Conservation (phyloP, 2,329 filamentous ascomycete species). For the Triangularia verruculosa region DNA sequence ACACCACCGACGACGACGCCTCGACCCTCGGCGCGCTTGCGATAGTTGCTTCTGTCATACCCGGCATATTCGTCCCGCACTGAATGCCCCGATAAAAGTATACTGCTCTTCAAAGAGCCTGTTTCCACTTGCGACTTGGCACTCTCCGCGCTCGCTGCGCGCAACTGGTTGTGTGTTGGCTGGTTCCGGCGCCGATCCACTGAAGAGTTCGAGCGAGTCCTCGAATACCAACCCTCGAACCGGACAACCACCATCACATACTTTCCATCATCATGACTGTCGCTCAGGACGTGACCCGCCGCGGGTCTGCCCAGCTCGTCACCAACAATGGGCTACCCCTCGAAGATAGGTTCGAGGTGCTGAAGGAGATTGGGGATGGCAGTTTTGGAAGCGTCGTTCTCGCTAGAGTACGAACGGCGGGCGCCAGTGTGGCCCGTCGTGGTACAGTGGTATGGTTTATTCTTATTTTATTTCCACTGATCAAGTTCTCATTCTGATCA, state of each 20-base stretch:
- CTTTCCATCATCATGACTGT: conserved; percentile 64
- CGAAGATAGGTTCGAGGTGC: conserved; percentile 91
- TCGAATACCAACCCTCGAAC: background rate
- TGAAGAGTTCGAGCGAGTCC: background rate
- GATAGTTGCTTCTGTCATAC: background rate
- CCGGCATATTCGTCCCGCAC: background rate
- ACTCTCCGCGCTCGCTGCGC: conserved; percentile 16
- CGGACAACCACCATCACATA: background rate
- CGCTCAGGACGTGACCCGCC: conserved; percentile 68
- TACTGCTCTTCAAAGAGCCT: conserved; percentile 41
- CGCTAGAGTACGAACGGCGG: conserved; percentile 85
- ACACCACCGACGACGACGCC: conserved; percentile 11
- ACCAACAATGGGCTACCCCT: conserved; percentile 55
- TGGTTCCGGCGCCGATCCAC: conserved; percentile 3
- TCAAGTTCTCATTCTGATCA: background rate
- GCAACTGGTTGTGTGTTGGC: conserved; percentile 11
- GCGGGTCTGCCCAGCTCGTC: conserved; percentile 55
- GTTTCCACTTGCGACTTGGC: conserved; percentile 14
- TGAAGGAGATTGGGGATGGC: conserved; percentile 98
- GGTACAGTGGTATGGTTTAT: conserved; percentile 75
- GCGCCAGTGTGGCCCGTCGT: conserved; percentile 80
- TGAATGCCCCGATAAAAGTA: conserved; percentile 38
- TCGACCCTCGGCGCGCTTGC: background rate
- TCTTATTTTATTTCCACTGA: background rate
- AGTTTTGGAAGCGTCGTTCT: conserved; percentile 96